These are phyloP conservation scores for Chalciporus sp. DNA, from an alignment of 1,284 basidiomycete species.

Conservation along the genomic window DNA sequence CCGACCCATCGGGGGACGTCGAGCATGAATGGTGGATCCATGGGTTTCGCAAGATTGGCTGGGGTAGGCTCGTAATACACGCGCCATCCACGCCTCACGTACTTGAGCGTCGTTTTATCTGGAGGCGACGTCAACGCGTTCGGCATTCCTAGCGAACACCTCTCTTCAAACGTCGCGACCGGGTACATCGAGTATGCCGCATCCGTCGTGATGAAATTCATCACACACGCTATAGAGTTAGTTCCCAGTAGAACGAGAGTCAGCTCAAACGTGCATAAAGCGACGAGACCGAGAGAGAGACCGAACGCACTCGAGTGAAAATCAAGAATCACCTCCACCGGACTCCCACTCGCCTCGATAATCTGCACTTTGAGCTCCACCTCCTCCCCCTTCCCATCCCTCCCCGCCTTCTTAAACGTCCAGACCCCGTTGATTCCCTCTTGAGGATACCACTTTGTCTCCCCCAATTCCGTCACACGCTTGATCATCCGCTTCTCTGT, in stretches of 20 bases:
- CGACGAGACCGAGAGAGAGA: not conserved
- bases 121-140: not conserved
- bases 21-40: slow-evolving; percentile 16
- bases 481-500: slow-evolving; percentile 1
- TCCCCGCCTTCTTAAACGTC: slow-evolving; percentile 18
- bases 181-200: slow-evolving; percentile 39
- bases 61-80: slow-evolving; percentile 12
- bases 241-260: not conserved
- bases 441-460: not conserved
- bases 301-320: slow-evolving; percentile 48
- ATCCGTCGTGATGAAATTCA: slow-evolving; percentile 43
- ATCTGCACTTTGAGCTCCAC: slow-evolving; percentile 38
- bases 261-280: no score
- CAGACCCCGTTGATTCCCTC: slow-evolving; percentile 15
- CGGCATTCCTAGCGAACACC: slow-evolving; percentile 15
- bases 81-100: slow-evolving; percentile 33
- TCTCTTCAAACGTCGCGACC: slow-evolving; percentile 33
- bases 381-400: not conserved
- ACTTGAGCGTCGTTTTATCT: slow-evolving; percentile 25
- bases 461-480: no score
- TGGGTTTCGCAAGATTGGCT: not conserved
- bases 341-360: slow-evolving; percentile 29
- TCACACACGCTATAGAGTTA: slow-evolving; percentile 41
- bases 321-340: slow-evolving; percentile 39
- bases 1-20: slow-evolving; percentile 25